Evolutionary conservation across 345 rosid genomes (phyloP).

Genomic region (Gossypium australe): DNA sequence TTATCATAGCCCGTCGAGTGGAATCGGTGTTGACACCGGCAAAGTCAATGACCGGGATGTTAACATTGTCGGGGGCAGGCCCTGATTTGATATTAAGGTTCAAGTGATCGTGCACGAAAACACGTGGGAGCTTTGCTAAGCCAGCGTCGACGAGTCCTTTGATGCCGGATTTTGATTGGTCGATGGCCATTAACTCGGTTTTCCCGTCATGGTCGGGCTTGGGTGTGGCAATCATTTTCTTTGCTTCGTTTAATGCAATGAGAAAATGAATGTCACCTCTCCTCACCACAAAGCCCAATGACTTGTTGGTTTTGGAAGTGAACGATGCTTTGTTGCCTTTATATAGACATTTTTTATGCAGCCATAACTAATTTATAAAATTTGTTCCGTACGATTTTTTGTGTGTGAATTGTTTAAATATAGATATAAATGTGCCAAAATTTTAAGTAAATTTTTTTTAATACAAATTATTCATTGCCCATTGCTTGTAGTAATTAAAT

Average conservation of each 20-base stretch:
- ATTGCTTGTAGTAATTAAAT: too few relatives aligned
- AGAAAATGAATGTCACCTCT: background rate
- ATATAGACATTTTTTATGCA: background rate
- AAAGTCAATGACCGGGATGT: conserved; percentile 8
- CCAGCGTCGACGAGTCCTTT: conserved; percentile 12
- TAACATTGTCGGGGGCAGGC: background rate
- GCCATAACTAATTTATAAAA: too few relatives aligned
- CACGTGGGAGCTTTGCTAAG: conserved; percentile 4
- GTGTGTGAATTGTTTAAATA: too few relatives aligned
- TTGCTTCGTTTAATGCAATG: background rate
- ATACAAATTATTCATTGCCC: too few relatives aligned
- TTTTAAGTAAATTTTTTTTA: too few relatives aligned
- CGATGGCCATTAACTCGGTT: conserved; percentile 3
- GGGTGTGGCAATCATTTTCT: conserved; percentile 3
- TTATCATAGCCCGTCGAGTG: background rate
- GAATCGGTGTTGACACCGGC: background rate
- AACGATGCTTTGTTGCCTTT: background rate
- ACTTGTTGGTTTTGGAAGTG: background rate
- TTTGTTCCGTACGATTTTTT: too few relatives aligned
- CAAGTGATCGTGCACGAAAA: conserved; percentile 13
- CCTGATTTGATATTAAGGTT: background rate
- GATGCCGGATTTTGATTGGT: conserved; percentile 5
- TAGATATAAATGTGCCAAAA: too few relatives aligned
- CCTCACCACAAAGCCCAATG: background rate
- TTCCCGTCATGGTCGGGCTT: conserved; percentile 9